These are phyloP conservation scores for Zelopaecilomyces penicillatus DNA, from an alignment of 2,329 filamentous ascomycete species.

Conservation along the genomic window DNA sequence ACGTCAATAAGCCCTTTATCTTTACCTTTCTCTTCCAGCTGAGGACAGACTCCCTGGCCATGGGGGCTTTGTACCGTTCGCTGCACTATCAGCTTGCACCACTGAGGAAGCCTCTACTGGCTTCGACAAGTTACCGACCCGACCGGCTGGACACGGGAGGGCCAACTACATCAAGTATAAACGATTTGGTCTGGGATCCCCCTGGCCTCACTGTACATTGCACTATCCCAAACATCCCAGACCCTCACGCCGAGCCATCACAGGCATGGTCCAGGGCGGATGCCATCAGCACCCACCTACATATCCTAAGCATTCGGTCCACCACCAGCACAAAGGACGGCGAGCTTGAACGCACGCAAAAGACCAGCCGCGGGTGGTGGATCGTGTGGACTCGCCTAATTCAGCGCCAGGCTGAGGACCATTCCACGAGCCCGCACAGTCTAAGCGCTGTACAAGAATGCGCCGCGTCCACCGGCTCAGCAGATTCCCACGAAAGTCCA, in stretches of 20 bases:
- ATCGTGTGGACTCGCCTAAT: slow-evolving; percentile 56
- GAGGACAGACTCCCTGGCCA: slow-evolving; percentile 49
- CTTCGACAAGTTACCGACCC: slow-evolving; percentile 49
- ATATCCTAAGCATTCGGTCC: slow-evolving; percentile 49
- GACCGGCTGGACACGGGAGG: slow-evolving; percentile 29
- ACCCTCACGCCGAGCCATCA: slow-evolving; percentile 22
- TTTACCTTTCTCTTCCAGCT: slow-evolving; percentile 63
- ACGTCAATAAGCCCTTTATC: slow-evolving; percentile 66
- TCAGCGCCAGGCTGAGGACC: slow-evolving; percentile 22
- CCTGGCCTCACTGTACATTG: slow-evolving; percentile 47
- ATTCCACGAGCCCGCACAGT: slow-evolving; percentile 2
- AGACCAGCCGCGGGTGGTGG: slow-evolving; percentile 62
- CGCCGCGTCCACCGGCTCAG: slow-evolving; percentile 4
- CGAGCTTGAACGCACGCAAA: slow-evolving; percentile 53
- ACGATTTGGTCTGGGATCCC: slow-evolving; percentile 57
- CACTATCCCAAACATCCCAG: slow-evolving; percentile 59
- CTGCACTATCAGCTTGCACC: slow-evolving; percentile 54
- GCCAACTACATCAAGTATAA: slow-evolving; percentile 36
- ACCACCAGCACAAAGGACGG: slow-evolving; percentile 32
- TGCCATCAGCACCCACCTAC: slow-evolving; percentile 56
- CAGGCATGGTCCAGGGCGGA: slow-evolving; percentile 51
- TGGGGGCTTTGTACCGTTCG: slow-evolving; percentile 48
- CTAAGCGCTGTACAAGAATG: slow-evolving; percentile 10
- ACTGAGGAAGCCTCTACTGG: slow-evolving; percentile 46
- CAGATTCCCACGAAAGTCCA: slow-evolving; percentile 8